A percentile compares a stretch with the other conserved stretches of the same genome.
Conservation (phyloP, 1,139 yeast genomes). For the Blastobotrys apis region DNA sequence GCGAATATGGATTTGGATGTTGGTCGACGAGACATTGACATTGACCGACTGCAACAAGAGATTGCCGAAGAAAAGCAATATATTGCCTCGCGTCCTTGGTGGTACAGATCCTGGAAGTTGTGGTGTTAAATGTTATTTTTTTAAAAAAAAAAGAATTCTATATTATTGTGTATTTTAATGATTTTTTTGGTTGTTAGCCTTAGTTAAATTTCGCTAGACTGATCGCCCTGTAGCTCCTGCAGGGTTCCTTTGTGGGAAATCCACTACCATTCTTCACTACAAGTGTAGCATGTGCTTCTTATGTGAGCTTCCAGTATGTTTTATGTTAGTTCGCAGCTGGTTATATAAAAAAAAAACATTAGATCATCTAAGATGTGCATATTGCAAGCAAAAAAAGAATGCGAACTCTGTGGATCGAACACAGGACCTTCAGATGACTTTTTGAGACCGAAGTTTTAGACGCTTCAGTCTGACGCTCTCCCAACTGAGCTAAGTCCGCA, state of each 20-base stretch:
- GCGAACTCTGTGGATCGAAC: slow-evolving; percentile 93
- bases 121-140: slow-evolving; percentile 41
- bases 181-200: neutral
- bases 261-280: neutral
- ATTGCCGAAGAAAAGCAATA: slow-evolving; percentile 43
- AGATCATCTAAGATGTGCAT: too few species aligned
- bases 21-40: slow-evolving; percentile 53
- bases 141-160: too few species aligned
- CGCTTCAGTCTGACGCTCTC: slow-evolving; percentile 86
- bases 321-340: neutral
- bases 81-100: slow-evolving; percentile 36
- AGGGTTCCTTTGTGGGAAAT: neutral
- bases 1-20: slow-evolving; percentile 43
- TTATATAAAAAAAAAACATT: too few species aligned
- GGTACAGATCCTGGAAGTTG: slow-evolving; percentile 39
- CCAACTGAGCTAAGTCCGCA: slow-evolving; percentile 84
- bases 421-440: slow-evolving; percentile 86
- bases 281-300: neutral
- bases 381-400: slow-evolving; percentile 29
- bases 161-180: neutral
- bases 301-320: neutral
- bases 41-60: slow-evolving; percentile 49
- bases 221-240: too few species aligned
- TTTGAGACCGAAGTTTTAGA: slow-evolving; percentile 24
- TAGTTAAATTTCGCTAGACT: too few species aligned